Evolutionary conservation across 2,329 filamentous ascomycete genomes (phyloP), one percentile per base, ranked within the genome.

Genomic region (Bipolaris sorokiniana): DNA sequence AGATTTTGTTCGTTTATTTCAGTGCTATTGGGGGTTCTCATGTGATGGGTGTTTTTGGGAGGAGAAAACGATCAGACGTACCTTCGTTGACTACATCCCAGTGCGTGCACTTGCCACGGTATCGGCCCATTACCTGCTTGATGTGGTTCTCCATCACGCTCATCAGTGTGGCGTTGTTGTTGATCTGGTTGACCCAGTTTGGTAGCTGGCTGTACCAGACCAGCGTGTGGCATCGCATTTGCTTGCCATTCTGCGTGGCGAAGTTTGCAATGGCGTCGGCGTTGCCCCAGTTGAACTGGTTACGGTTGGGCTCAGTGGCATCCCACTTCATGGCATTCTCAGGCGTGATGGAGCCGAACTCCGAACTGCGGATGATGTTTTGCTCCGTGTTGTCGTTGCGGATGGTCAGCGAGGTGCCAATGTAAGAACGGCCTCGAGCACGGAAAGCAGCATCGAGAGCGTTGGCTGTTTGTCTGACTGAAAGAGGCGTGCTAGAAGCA

Each of bases 141-240:
- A 79, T 75, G 51, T 78, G 77, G 59, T 75, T 76, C 51, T 71
- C 59, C 69, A 78, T 76, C 20, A 78, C 72, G 23, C 65, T 60
- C 48, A 76, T 76, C 34, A 78, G 55, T 0, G 74, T 76, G 0
- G 68, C 68, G 38, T 78, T 76, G 59, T 74, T 68, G 48, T 66
- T 67, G 49, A 75, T 75, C 18, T 65, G 56, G 36, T 59, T 69
- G 0, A 78, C 74, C 76, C 75, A 78, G 40, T 51, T 53, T 1
- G 77, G 76, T 42, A 78, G 59, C 47, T 77, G 75, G 42, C 61
- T 68, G 62, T 77, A 67, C 77, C 77, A 79, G 11, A 78, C 73
- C 10, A 78, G 60, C n/a, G 66, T 77, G 62, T 78, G 76, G 67
- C 77, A 78, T 34, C 48, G 6, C 13, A 55, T 18, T 49, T 73